Base-by-base conservation (phyloP, 257 asterid species). In the Nicotiana undulata region DNA sequence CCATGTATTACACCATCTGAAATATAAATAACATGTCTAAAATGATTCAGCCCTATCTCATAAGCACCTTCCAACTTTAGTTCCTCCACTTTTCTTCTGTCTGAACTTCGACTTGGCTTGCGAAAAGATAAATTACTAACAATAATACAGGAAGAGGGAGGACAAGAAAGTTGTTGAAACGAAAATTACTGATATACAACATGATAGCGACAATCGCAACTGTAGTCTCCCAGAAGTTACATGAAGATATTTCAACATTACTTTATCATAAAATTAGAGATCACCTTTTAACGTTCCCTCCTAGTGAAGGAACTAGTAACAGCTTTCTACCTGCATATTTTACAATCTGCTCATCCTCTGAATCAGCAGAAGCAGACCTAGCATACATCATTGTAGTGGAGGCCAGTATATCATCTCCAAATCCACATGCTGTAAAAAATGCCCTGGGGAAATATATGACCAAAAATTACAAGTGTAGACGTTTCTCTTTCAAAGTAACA, bases 311-410 rank as follows among this genome's bases (percentile, higher is more conserved):
- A 85, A 91, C 61, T 79, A 84, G 51, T 64, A 93, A 84, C 75
- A 84, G 84, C 89, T 87, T 90, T 88, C 88, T 87, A 79, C 98
- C 97, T n/a, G 94, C 94, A 66, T 65, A 85, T 83, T 83, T 67
- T 26, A 75, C 82, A 61, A 61, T 79, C 80, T n/a, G n/a, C n/a
- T 87, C 89, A 59, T 81, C 86, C 51, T 64, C 34, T 34, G 87
- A 79, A 75, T 24, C 18, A 58, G 75, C 76, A 22, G 90, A 82
- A 70, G 85, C 28, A 9, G 89, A 82, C 67, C 86, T 80, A 0
- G 93, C 61, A 84, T 92, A 94, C 94, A 91, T 89, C 98, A 93
- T 95, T 20, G 98, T 92, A 5, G 94, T 93, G 81, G 98, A 90
- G 84, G 83, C 91, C 13, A 90, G 83, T 79, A 83, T 81, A 84